Base-by-base conservation (phyloP, 2,329 filamentous ascomycete species). In the Talaromyces pinophilus region DNA sequence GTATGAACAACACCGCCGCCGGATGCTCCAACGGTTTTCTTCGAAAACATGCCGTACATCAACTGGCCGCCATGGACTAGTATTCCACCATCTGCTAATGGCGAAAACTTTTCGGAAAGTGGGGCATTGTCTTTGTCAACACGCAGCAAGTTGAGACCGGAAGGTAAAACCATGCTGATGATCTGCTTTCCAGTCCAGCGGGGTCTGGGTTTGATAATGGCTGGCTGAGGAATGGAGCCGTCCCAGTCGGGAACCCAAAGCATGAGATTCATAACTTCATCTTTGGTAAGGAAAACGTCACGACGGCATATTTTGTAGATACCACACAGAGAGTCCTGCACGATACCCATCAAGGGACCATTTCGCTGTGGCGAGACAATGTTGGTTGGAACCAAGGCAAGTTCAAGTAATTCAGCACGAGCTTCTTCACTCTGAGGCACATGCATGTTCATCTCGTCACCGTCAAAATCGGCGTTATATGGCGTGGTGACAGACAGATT, bases 361-460 rank as follows among this genome's bases (percentile, higher is more conserved):
- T 99, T 99, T 76, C 93, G 90, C 80, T 99, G 95, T 4, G 95
- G 95, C 1, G 96, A 99, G 10, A 99, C 96, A 74, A 99, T 98
- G 79, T 99, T 97, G 72, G 95, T 87, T 0, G 95, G 95, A n/a
- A 99, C 95, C 86, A 98, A 90, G 78, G 94, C 98, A 15, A 99
- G 87, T 77, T 98, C 90, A 78, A 89, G 92, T 72, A 99, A 88
- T 79, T 99, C 95, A 55, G 96, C 93, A 68, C 95, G 91, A 40
- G 96, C 96, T 80, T 99, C 96, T 76, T 99, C 93, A 44, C 92
- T 95, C 76, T 99, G 95, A 3, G 95, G 96, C 62, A 99, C 96
- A 86, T 99, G 95, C 82, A 99, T 88, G 77, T 99, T 99, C 95
- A 99, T 99, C 81, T 99, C 95, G 78, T 99, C 95, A 82, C 95